A percentile compares a stretch with the other conserved stretches of the same genome.
Conservation (phyloP, 176 grass and related monocot species). For the Eragrostis curvula region DNA sequence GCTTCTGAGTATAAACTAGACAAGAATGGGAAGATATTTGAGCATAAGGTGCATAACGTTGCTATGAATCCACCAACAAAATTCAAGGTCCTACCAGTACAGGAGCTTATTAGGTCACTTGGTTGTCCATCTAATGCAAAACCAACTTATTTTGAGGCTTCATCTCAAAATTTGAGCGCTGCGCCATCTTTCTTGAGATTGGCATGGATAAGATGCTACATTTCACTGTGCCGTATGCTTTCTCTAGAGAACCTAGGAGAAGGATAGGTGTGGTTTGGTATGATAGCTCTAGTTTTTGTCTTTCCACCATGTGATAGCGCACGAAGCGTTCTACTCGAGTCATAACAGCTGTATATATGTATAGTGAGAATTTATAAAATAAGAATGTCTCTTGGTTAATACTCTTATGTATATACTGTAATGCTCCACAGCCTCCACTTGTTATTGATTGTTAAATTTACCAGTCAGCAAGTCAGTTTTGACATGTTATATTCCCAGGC, state of each 20-base stretch:
- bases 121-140: constrained; percentile 72
- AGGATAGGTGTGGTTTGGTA: constrained; percentile 49
- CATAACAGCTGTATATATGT: constrained; percentile 60
- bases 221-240: constrained; percentile 55
- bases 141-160: constrained; percentile 90
- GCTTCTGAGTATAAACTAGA: constrained; percentile 95
- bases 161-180: constrained; percentile 26
- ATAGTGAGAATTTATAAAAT: constrained; percentile 46
- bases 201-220: constrained; percentile 68
- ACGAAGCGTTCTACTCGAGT: constrained; percentile 30
- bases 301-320: constrained; percentile 49
- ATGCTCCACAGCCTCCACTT: background rate
- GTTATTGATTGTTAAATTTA: background rate
- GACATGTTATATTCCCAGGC: constrained; percentile 15
- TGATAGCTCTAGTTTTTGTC: constrained; percentile 43
- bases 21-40: constrained; percentile 85
- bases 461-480: constrained; percentile 13
- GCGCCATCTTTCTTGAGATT: constrained; percentile 32
- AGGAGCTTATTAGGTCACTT: constrained; percentile 80
- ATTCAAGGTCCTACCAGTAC: constrained; percentile 66
- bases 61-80: constrained; percentile 77
- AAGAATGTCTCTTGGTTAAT: constrained; percentile 31
- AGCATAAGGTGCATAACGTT: constrained; percentile 90
- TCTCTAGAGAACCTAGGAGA: constrained; percentile 52
- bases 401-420: constrained; percentile 13